Evolutionary conservation across 2,329 filamentous ascomycete genomes (phyloP), one percentile per base, ranked within the genome.

Genomic region (Monosporascus sp.): DNA sequence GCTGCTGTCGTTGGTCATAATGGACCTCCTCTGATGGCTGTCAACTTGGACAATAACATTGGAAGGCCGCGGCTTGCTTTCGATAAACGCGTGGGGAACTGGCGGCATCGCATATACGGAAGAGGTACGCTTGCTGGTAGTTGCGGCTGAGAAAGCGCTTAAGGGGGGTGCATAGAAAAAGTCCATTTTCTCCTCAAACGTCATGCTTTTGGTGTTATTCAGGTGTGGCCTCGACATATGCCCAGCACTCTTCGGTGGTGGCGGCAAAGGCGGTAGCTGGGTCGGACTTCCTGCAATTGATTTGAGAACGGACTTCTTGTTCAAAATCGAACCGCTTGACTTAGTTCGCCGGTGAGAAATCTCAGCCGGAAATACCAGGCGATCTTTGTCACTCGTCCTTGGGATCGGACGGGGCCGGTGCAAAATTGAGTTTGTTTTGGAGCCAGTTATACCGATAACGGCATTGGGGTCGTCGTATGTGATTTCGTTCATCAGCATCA

Each of bases 161-260:
- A 68, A 55, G 49, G 73, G 66, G 7, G 67, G 63, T 3, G 75
- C 71, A 57, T 80, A 81, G 24, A 83, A 66, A 5, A 81, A 64
- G 2, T 72, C 68, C 69, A 83, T 79, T 63, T 82, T 83, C 60
- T 83, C 80, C 50, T 82, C 72, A 55, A 81, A 76, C 0, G 78
- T 81, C 80, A 82, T 83, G 62, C 78, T 82, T 65, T 75, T 77
- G 3, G 78, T 81, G 55, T 79, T 67, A 54, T 81, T 82, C 3
- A 78, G 75, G 6, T 74, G 69, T 18, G 79, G 70, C 17, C 75
- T 66, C 39, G 65, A 54, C 7, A 70, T 60, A 17, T 67, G 61
- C 24, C 70, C 68, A 18, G 73, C 70, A 53, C 69, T 77, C 49
- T 71, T 73, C 1, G 80, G 77, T 1, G 75, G 69, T 18, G 71